A percentile compares a stretch with the other conserved stretches of the same genome.
Evolutionary conservation across 164 flowering plant species (phyloP).

Genomic region (Magnolia sinica): DNA sequence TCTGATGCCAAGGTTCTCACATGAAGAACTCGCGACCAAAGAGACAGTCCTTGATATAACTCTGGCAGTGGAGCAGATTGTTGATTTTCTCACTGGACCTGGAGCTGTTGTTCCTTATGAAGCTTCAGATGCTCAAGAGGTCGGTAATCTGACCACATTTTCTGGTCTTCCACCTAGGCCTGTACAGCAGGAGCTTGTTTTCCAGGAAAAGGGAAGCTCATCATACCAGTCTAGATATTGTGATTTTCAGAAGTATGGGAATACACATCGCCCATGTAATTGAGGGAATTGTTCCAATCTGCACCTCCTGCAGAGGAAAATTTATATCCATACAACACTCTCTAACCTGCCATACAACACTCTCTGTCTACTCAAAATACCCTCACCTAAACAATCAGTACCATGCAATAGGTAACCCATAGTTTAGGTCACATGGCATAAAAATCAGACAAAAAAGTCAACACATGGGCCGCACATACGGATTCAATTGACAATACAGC

Average conservation of each 20-base stretch:
- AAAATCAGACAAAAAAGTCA: no score
- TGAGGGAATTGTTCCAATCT: conserved; percentile 27
- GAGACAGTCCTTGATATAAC: conserved; percentile 72
- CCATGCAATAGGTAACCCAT: no score
- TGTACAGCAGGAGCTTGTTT: conserved; percentile 58
- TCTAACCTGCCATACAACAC: no score
- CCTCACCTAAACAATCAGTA: no score
- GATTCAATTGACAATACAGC: no score
- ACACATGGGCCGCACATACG: no score
- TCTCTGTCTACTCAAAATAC: no score
- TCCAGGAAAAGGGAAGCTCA: conserved; percentile 82
- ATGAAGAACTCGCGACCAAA: conserved; percentile 71
- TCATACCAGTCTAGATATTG: conserved; percentile 36
- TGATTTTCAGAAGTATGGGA: conserved; percentile 20
- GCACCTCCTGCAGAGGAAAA: conserved; percentile 31
- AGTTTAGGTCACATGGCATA: no score
- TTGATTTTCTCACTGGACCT: conserved; percentile 47
- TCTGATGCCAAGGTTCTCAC: conserved; percentile 46
- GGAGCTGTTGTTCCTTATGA: conserved; percentile 41
- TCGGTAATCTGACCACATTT: conserved; percentile 45
- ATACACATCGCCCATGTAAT: conserved; percentile 17
- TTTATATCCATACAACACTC: conserved; percentile 51
- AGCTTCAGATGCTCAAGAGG: conserved; percentile 41
- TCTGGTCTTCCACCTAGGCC: conserved; percentile 39
- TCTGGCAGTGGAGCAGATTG: conserved; percentile 45